Percentiles rank a stretch among this genome's conserved stretches.
Evolutionary conservation across 2,329 filamentous ascomycete genomes (phyloP).

Genomic region (Aphanocladium album): DNA sequence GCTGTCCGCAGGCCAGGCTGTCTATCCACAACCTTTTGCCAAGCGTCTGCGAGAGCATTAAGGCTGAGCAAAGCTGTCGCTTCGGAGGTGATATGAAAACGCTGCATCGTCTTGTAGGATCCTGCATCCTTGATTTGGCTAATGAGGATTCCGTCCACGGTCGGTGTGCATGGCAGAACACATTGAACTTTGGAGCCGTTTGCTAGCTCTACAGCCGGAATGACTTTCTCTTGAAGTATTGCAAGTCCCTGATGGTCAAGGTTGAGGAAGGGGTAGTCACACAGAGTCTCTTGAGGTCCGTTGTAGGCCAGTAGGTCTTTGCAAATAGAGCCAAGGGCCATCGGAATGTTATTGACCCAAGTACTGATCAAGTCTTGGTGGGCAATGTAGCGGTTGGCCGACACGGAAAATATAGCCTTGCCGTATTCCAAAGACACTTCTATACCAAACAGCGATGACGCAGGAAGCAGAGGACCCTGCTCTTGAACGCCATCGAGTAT

Average conservation of each 20-base stretch:
- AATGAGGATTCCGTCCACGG: slow-evolving; percentile 29
- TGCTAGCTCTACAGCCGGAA: slow-evolving; percentile 16
- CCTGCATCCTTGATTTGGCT: slow-evolving; percentile 17
- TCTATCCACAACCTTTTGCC: slow-evolving; percentile 12
- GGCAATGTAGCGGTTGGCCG: not conserved
- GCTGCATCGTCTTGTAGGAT: slow-evolving; percentile 3
- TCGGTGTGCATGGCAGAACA: slow-evolving; percentile 28
- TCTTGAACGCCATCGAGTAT: not conserved
- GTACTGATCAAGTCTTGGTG: not conserved
- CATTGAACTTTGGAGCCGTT: slow-evolving; percentile 23
- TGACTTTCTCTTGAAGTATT: slow-evolving; percentile 19
- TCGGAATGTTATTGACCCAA: not conserved
- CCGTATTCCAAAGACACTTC: not conserved
- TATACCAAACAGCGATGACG: not conserved
- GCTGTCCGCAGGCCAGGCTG: slow-evolving; percentile 15
- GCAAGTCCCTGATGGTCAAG: slow-evolving; percentile 20
- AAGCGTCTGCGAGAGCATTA: slow-evolving; percentile 12
- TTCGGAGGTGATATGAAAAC: not conserved
- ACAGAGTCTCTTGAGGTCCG: not conserved
- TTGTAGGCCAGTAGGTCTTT: not conserved
- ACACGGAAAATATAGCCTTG: not conserved
- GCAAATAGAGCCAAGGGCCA: not conserved
- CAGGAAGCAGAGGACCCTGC: slow-evolving; percentile 6
- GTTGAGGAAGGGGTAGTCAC: slow-evolving; percentile 2
- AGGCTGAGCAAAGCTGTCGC: not conserved